Percentiles rank a stretch among this genome's conserved stretches.
Conservation (phyloP, 345 rosid genomes). For the Anacardium occidentale region DNA sequence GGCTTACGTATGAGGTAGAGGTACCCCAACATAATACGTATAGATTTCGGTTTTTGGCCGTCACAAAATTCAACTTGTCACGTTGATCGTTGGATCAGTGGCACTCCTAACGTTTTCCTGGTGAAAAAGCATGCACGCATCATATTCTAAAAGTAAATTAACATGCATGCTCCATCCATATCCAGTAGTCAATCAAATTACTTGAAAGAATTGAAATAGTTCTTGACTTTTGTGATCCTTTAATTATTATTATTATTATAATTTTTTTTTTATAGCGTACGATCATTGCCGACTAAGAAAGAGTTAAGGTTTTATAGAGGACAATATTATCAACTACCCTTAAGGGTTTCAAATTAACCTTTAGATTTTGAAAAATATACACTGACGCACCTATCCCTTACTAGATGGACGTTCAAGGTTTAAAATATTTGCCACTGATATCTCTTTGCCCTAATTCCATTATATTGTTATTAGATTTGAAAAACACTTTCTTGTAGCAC, state of each 20-base stretch:
- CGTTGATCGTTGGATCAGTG: not conserved
- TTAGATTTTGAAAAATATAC: too few species aligned
- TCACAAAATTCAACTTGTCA: constrained; percentile 1
- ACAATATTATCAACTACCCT: too few species aligned
- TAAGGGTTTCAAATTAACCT: too few species aligned
- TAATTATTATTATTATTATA: too few species aligned
- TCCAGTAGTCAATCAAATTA: not conserved
- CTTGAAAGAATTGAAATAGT: not conserved
- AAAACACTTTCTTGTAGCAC: too few species aligned
- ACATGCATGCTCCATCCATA: not conserved
- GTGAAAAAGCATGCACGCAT: not conserved
- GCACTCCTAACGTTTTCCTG: constrained; percentile 21
- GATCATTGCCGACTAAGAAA: not conserved
- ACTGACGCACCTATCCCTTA: too few species aligned
- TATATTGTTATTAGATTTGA: too few species aligned
- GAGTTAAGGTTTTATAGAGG: too few species aligned
- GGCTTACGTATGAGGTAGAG: not conserved
- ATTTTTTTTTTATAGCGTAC: not conserved
- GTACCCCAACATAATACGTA: not conserved
- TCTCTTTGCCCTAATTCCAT: too few species aligned
- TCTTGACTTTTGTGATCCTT: not conserved
- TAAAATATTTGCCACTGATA: too few species aligned
- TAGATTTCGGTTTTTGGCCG: constrained; percentile 1
- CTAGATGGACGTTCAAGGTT: too few species aligned
- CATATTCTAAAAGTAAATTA: not conserved